A percentile compares a stretch with the other conserved stretches of the same genome.
phyloP scores from a whole-genome alignment of 2,329 filamentous ascomycete species.

The Beauveria australis region DNA sequence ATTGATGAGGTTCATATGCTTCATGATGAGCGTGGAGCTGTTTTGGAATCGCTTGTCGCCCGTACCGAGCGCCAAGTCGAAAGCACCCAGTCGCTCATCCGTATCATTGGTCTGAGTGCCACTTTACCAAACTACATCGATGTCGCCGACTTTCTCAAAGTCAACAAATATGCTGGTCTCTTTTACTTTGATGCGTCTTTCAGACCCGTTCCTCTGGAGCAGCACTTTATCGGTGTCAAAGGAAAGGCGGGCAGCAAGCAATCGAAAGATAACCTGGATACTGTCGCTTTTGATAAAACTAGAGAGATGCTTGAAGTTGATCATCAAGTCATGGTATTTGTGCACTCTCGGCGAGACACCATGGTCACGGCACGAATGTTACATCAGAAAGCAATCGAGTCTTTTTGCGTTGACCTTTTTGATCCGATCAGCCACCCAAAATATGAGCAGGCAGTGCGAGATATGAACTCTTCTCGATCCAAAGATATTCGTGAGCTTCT shows the following conservation, averaged over 20 bases:
- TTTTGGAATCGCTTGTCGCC: slow-evolving; percentile 90
- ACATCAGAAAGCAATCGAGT: slow-evolving; percentile 76
- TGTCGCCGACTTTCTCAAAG: slow-evolving; percentile 92
- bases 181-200: slow-evolving; percentile 98
- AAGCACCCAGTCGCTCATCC: slow-evolving; percentile 93
- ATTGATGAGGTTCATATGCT: slow-evolving; percentile 99
- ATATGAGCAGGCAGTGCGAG: slow-evolving; percentile 70
- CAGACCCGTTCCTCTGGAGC: slow-evolving; percentile 88
- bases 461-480: slow-evolving; percentile 79
- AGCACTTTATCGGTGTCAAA: slow-evolving; percentile 95
- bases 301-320: slow-evolving; percentile 81
- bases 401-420: slow-evolving; percentile 72
- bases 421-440: slow-evolving; percentile 71
- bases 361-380: slow-evolving; percentile 79
- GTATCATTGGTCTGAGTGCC: slow-evolving; percentile 89
- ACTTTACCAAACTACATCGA: slow-evolving; percentile 96
- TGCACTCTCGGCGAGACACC: slow-evolving; percentile 93
- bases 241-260: slow-evolving; percentile 76
- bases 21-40: slow-evolving; percentile 92
- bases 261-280: slow-evolving; percentile 82
- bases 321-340: slow-evolving; percentile 99
- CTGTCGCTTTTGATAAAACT: slow-evolving; percentile 86
- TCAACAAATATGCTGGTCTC: slow-evolving; percentile 83
- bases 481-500: slow-evolving; percentile 83
- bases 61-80: slow-evolving; percentile 94